phyloP scores from a whole-genome alignment of 345 rosid species.

The Eucalyptus cloeziana region DNA sequence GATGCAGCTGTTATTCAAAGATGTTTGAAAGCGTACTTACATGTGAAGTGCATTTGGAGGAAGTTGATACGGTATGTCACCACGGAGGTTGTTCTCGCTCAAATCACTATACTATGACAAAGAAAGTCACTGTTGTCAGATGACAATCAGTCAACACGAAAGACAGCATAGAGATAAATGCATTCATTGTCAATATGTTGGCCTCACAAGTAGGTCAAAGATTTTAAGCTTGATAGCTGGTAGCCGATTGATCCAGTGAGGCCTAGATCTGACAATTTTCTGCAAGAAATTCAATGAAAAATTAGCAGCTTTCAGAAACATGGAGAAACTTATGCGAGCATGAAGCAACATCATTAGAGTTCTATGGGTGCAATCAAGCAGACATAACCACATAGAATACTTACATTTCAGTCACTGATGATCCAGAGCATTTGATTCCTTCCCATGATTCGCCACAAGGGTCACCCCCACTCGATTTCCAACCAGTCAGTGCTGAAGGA shows the following conservation, averaged over 20 bases:
- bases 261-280: conserved; percentile 61
- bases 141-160: background rate
- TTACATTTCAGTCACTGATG: conserved; percentile 73
- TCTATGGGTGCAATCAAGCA: background rate
- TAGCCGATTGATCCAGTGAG: conserved; percentile 81
- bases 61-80: conserved; percentile 83
- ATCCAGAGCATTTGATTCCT: conserved; percentile 80
- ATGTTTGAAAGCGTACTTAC: conserved; percentile 24
- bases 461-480: conserved; percentile 77
- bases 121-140: conserved; percentile 6
- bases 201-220: conserved; percentile 73
- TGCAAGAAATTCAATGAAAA: conserved; percentile 16
- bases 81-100: conserved; percentile 81
- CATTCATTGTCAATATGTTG: background rate
- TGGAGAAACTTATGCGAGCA: background rate
- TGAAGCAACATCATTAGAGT: background rate
- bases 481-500: conserved; percentile 55
- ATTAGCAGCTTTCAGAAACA: background rate
- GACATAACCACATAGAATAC: background rate
- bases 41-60: conserved; percentile 58
- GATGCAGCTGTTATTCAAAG: background rate
- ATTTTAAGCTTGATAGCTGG: conserved; percentile 70
- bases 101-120: conserved; percentile 70
- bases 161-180: background rate
- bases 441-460: conserved; percentile 87